Base-by-base conservation (phyloP, 2,329 filamentous ascomycete species). In the Ophiostoma triangulosporum region DNA sequence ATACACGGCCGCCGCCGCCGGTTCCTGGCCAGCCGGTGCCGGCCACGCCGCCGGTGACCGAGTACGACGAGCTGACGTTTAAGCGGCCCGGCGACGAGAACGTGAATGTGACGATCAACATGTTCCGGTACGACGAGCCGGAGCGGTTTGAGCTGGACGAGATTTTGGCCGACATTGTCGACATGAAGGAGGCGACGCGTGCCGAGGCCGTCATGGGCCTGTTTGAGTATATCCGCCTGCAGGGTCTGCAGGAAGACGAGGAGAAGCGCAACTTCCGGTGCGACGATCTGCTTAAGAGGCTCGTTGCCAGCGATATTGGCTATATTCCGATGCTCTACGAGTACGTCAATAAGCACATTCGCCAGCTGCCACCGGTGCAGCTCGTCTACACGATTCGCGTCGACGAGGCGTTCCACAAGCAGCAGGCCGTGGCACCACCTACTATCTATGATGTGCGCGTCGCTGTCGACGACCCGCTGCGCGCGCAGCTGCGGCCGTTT, bases 371-470 rank as follows among this genome's bases (percentile, higher is more conserved):
- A 6, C 89, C 93, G 0, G 78, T 96, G 63, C 83, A 85, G 62
- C 78, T 98, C 32, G 77, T 82, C 22, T 98, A 96, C 71, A 98
- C 90, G 8, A 93, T 98, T 64, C 88, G 91, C 56, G 86, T 96
- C 38, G 93, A 98, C 66, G 77, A 88, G 62, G 80, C 83, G 8
- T 91, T 90, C 63, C 84, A 91, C 64, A 81, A 32, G 31, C 71
- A 81, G 54, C 84, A 8, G n/a, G 22, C 38, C 6, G 22, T 11
- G 11, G 12, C 26, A 7, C 15, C 43, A 51, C 83, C 88, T 1
- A 96, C 90, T 6, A 75, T 97, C 61, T 96, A 96, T 71, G 91
- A 97, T 67, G 76, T 98, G 48, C 83, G 83, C 61, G 86, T 98
- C 46, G 77, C 82, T 1, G 77, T 95, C 15, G 87, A 94, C 61